phyloP scores from a whole-genome alignment of 768 basidiomycete species.

The Suillus clintonianus region DNA sequence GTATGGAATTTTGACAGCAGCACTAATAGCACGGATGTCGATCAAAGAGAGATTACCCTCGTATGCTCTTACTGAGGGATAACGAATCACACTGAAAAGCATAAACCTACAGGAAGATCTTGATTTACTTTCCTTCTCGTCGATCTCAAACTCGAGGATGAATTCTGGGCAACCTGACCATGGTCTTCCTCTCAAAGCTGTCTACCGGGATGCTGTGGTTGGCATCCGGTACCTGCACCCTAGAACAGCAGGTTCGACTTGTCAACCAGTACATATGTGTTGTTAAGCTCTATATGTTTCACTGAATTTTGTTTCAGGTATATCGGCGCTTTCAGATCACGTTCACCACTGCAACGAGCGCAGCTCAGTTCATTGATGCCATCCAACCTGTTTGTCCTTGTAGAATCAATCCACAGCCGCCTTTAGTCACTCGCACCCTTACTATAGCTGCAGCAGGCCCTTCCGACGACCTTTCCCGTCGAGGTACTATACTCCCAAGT shows the following conservation, averaged over 20 bases:
- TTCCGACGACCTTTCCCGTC: conserved; percentile 13
- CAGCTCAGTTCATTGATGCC: conserved; percentile 58
- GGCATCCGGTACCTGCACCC: conserved; percentile 75
- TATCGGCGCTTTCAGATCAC: conserved; percentile 80
- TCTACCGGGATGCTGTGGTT: conserved; percentile 71
- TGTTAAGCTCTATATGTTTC: not conserved
- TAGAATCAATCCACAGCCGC: conserved; percentile 51
- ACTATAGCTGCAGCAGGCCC: conserved; percentile 12
- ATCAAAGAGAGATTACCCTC: conserved; percentile 63
- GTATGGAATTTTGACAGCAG: conserved; percentile 56
- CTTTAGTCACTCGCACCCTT: conserved; percentile 16
- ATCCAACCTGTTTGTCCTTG: conserved; percentile 76
- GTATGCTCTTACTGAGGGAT: conserved; percentile 42
- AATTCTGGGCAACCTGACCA: conserved; percentile 41
- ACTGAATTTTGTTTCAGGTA: conserved; percentile 40
- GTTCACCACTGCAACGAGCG: conserved; percentile 51
- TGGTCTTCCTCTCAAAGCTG: conserved; percentile 75
- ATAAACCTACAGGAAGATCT: conserved; percentile 64
- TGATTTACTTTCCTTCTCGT: conserved; percentile 70
- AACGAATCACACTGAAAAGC: conserved; percentile 12
- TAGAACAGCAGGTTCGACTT: conserved; percentile 30
- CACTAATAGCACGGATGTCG: conserved; percentile 37
- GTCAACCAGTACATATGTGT: conserved; percentile 30
- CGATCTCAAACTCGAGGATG: conserved; percentile 33
- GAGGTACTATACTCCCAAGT: conserved; percentile 12